These are phyloP conservation scores for Triticum monococcum DNA, from an alignment of 176 grass and related monocot species.

Conservation along the genomic window DNA sequence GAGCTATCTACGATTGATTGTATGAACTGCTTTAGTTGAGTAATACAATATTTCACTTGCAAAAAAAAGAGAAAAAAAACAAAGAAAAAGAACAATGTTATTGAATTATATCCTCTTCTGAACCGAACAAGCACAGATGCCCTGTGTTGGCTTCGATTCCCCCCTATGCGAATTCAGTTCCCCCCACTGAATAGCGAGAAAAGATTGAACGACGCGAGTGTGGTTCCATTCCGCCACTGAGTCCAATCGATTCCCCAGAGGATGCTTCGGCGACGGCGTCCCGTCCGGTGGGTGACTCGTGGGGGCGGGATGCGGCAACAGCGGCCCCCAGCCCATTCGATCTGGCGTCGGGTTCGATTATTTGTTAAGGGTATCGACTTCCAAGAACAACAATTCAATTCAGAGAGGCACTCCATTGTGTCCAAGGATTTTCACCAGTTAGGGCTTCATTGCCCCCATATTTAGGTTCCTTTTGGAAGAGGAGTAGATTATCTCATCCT, in stretches of 20 bases:
- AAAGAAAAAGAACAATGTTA: no score
- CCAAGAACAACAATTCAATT: not conserved
- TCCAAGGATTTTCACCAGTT: not conserved
- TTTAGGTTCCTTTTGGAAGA: not conserved
- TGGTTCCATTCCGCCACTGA: not conserved
- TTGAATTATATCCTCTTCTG: no score
- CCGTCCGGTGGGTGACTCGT: not conserved
- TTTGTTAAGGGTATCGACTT: not conserved
- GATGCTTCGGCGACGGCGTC: not conserved
- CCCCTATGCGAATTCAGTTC: no score
- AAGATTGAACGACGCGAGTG: not conserved
- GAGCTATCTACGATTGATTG: no score
- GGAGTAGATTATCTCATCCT: not conserved
- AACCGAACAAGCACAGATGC: no score
- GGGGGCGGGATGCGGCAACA: not conserved
- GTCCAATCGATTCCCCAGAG: not conserved
- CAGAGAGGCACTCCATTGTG: not conserved
- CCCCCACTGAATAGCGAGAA: no score
- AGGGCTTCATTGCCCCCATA: not conserved
- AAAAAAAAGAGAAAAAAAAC: no score
- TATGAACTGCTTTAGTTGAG: no score
- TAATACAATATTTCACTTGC: no score
- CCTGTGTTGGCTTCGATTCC: no score
- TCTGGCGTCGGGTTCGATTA: not conserved
- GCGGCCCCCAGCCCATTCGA: not conserved